Conservation (phyloP, 805 yeast species). For the Starmerella apis region DNA sequence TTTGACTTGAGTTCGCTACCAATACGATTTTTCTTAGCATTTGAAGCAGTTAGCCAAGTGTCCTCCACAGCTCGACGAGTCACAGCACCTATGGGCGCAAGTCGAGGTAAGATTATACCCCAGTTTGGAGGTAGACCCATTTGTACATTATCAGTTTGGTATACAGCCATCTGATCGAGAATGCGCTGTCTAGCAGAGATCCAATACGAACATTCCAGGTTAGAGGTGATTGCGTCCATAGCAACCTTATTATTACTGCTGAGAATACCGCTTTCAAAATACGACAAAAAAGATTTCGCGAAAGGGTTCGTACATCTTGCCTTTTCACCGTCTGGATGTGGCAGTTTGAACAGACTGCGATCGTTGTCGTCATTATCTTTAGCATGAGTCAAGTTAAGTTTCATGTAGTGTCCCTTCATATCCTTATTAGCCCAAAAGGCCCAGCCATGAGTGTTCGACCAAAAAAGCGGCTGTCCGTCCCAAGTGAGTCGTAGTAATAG, state of each 20-base stretch:
- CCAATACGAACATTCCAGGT: slow-evolving; percentile 85
- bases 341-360: slow-evolving; percentile 49
- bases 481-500: slow-evolving; percentile 65
- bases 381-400: slow-evolving; percentile 33
- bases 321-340: slow-evolving; percentile 75
- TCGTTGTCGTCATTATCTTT: slow-evolving; percentile 17
- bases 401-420: slow-evolving; percentile 29
- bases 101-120: slow-evolving; percentile 74
- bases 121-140: slow-evolving; percentile 26
- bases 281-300: slow-evolving; percentile 61
- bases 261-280: slow-evolving; percentile 63
- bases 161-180: slow-evolving; percentile 73
- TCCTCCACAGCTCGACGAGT: slow-evolving; percentile 94
- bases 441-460: slow-evolving; percentile 82
- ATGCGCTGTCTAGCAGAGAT: slow-evolving; percentile 80
- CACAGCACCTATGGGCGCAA: slow-evolving; percentile 90
- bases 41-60: slow-evolving; percentile 96
- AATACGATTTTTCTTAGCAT: slow-evolving; percentile 71
- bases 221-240: slow-evolving; percentile 62
- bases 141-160: slow-evolving; percentile 23
- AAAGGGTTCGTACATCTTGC: slow-evolving; percentile 65
- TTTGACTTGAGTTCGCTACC: slow-evolving; percentile 91
- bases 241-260: slow-evolving; percentile 67
- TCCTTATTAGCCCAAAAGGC: slow-evolving; percentile 52
- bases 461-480: slow-evolving; percentile 73